Evolutionary conservation across 345 rosid genomes (phyloP), one percentile per base, ranked within the genome.

Genomic region (Gossypium anomalum): DNA sequence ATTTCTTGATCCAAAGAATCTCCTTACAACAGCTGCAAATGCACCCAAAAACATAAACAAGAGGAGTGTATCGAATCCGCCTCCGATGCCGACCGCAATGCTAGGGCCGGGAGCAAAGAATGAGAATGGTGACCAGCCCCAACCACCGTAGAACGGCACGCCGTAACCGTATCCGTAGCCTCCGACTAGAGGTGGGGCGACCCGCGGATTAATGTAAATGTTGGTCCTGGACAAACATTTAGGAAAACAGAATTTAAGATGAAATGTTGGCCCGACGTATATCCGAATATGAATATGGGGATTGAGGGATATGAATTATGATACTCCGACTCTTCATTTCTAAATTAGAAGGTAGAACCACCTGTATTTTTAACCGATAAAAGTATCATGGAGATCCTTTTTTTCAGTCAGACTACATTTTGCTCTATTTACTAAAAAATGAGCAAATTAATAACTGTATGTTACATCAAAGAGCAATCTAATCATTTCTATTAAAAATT

Each of bases 71-170:
- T 94, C 98, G 13, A 92, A 89, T 17, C 98, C 98, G 60, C 95
- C 97, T 27, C 98, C 97, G 17, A 79, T 58, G 43, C 98, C 97
- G 14, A 94, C 64, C 7, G 93, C 98, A 41, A 90, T 85, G 52
- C 88, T 78, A n/a, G 98, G 97, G 71, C 97, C 93, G 3, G 97
- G 97, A 38, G 91, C 85, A 63, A 91, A 94, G 85, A 85, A 92
- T 12, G 97, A 90, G 80, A 94, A 94, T 0, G 98, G 98, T 3
- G 98, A 94, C 97, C 97, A 92, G 19, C 98, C 98, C 85, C 88
- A 92, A 27, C 97, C 97, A 2, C 98, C 97, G n/a, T 88, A 94
- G 83, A 84, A 84, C 16, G 91, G 93, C 68, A 73, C 88, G 7
- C 93, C 93, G 58, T 72, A 87, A 16, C 98, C 97, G 65, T 90